Conservation (phyloP, 2,329 filamentous ascomycete species). For the Trichoderma sp. region DNA sequence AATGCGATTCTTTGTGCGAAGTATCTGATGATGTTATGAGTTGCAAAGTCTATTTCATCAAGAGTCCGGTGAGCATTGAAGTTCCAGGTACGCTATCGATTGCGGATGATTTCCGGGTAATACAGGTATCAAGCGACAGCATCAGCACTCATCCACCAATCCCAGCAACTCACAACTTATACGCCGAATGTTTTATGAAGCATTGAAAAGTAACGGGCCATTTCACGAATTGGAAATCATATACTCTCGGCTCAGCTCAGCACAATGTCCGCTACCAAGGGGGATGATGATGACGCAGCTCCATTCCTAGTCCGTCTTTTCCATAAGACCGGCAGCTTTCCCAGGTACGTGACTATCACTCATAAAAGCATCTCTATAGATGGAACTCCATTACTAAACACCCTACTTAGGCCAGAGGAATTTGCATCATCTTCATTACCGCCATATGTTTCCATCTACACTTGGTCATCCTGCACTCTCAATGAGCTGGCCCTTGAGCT, state of each 20-base stretch:
- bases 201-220: neutral
- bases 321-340: slow-evolving; percentile 74
- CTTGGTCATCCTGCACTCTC: slow-evolving; percentile 81
- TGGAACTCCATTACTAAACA: neutral
- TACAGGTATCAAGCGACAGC: slow-evolving; percentile 5
- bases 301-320: slow-evolving; percentile 88
- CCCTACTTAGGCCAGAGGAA: slow-evolving; percentile 65
- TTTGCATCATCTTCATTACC: slow-evolving; percentile 65
- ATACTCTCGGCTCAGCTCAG: neutral
- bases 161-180: neutral
- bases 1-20: neutral
- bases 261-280: neutral
- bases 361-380: neutral
- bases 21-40: neutral
- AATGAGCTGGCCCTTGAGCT: slow-evolving; percentile 80
- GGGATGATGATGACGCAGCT: slow-evolving; percentile 63
- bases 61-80: slow-evolving; percentile 7
- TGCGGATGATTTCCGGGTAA: slow-evolving; percentile 38
- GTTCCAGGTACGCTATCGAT: slow-evolving; percentile 33
- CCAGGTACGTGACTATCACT: slow-evolving; percentile 55
- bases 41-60: neutral
- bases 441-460: slow-evolving; percentile 78
- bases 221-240: neutral
- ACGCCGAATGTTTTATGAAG: neutral
- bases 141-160: neutral